Base-by-base conservation (phyloP, 352 stramenopile species). In the Globisporangium ultimum region DNA sequence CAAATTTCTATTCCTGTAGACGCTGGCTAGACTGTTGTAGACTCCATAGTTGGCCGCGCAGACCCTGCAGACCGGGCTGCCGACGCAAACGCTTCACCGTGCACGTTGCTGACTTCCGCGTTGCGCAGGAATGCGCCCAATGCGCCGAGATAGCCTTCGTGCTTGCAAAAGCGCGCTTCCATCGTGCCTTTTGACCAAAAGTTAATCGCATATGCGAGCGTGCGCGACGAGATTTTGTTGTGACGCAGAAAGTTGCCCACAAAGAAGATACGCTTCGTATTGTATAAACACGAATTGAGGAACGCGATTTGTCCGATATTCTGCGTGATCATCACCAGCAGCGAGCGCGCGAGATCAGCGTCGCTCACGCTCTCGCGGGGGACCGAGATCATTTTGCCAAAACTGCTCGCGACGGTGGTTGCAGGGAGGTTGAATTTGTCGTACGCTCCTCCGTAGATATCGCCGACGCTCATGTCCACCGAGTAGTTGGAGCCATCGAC, bases 301-400 rank as follows among this genome's bases (percentile, higher is more conserved):
- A 99, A 98, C 34, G 97, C 96, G 21, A 99, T 89, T 77, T 99
- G 96, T 40, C 84, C 84, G 64, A 96, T 96, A 64, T 99, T 99
- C 66, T 99, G 98, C 22, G 98, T 99, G 40, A 99, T 96, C 97
- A 99, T 99, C 36, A 99, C 84, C 20, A 99, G 79, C 46, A 99
- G 70, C 41, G 97, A 95, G 47, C 96, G 87, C 20, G 96, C 96
- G 48, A 99, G 73, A 76, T 99, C 97, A 51, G 97, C 94, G 63
- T 99, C 92, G 45, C 84, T 91, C 36, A 99, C 84, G 48, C 58
- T 67, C 42, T 87, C 73, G 5, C 80, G 80, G 13, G 73, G 61
- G 15, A 67, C 64, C 20, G 80, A 81, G 45, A 94, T 95, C 84
- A 94, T 93, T 66, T 89, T 88, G 17, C 84, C 98, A 76, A 99